Percentiles rank a stretch among this genome's conserved stretches.
phyloP scores from a whole-genome alignment of 2,329 filamentous ascomycete species.

The Ophiostoma perfectum region DNA sequence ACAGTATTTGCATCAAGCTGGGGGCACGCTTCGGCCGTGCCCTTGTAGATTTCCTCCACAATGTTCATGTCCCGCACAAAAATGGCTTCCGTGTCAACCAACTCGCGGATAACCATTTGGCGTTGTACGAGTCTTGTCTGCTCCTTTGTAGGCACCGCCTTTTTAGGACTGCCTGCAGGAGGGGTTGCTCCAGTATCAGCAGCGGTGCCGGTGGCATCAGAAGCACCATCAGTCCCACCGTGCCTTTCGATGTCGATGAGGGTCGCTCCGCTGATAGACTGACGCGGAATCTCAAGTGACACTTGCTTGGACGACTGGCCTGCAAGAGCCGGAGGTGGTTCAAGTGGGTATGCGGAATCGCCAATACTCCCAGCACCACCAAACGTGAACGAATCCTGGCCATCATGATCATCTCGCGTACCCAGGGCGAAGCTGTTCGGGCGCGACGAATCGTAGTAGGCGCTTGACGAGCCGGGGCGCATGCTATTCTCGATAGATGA shows the following conservation, averaged over 20 bases:
- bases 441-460: conserved; percentile 41
- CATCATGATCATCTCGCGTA: conserved; percentile 37
- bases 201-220: background rate
- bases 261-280: conserved; percentile 36
- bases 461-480: conserved; percentile 35
- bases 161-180: conserved; percentile 28
- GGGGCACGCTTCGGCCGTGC: conserved; percentile 75
- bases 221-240: conserved; percentile 15
- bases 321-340: conserved; percentile 28
- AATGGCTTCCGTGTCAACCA: conserved; percentile 85
- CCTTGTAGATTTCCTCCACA: conserved; percentile 95
- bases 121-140: conserved; percentile 72
- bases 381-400: conserved; percentile 39
- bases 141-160: conserved; percentile 47
- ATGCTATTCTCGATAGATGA: conserved; percentile 33
- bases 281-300: conserved; percentile 42
- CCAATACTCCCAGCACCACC: conserved; percentile 31
- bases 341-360: conserved; percentile 15
- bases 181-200: background rate
- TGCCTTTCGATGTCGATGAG: conserved; percentile 32
- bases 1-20: conserved; percentile 77
- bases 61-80: conserved; percentile 97
- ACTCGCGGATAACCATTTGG: conserved; percentile 79
- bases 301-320: conserved; percentile 42
- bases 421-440: conserved; percentile 39